Percentiles rank a stretch among this genome's conserved stretches.
Conservation (phyloP, 148 eudicot genomes). For the Rheum nobile region DNA sequence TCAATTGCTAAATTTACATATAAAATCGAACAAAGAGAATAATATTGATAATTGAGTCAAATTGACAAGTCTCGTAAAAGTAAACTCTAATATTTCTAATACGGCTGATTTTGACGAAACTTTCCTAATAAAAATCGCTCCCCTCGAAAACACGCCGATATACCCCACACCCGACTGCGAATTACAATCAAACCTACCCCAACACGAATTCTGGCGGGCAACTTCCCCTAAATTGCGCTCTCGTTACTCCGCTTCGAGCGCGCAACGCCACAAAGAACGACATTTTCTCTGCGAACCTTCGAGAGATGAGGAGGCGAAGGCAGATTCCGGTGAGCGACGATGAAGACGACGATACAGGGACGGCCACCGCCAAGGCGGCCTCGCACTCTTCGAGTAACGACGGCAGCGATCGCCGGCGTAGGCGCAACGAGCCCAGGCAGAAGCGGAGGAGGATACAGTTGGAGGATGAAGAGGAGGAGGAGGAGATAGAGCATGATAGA, state of each 20-base stretch:
- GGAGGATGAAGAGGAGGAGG: conserved; percentile 9
- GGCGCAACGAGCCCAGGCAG: conserved; percentile 13
- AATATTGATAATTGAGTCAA: too few relatives aligned
- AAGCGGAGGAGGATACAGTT: conserved; percentile 18
- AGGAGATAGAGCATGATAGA: not conserved
- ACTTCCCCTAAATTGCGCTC: not conserved
- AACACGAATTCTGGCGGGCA: not conserved
- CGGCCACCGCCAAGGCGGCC: conserved; percentile 9
- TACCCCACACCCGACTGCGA: not conserved
- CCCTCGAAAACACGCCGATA: not conserved
- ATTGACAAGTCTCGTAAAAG: too few relatives aligned
- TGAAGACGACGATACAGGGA: conserved; percentile 27
- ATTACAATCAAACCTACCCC: not conserved
- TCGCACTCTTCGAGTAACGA: conserved; percentile 18
- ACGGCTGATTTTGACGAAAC: not conserved
- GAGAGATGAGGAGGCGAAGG: conserved; percentile 43
- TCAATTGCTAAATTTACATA: too few relatives aligned
- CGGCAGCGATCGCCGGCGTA: conserved; percentile 14
- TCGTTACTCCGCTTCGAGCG: not conserved
- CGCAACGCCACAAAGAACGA: too few relatives aligned
- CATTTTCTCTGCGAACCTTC: not conserved
- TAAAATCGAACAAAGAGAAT: too few relatives aligned
- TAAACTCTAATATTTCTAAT: not conserved
- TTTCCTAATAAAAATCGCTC: not conserved
- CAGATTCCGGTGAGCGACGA: conserved; percentile 55